Evolutionary conservation across 2,329 filamentous ascomycete species (phyloP), one percentile per base, ranked within the genome.

Genomic region (Paraphoma chrysanthemicola): DNA sequence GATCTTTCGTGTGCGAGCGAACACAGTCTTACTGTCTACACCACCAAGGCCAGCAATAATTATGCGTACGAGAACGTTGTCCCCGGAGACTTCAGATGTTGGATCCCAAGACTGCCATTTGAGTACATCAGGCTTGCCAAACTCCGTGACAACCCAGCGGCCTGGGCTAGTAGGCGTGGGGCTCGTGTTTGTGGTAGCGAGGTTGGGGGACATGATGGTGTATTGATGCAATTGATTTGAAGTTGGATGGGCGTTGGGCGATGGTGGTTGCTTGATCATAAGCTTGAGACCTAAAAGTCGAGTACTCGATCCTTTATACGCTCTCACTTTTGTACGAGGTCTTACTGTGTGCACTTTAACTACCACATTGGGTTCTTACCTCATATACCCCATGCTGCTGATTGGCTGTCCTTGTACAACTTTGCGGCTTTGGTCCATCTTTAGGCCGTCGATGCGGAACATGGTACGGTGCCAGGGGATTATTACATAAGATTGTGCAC

Each of bases 11-110:
- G 23, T 36, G 33, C 33, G 33, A 36, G 6, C 14, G 33, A 36
- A 36, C 3, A 14, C 3, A 3, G 6, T 10, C 33, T 36, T 36
- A 36, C 33, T 60, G 48, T 60, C 57, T 36, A 52, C 54, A 41
- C 57, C 57, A 1, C 50, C 51, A 6, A 60, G 57, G 12, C 57
- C 57, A n/a, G 46, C 54, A 9, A 57, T 44, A 9, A 60, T 30
- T 44, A 60, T 54, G 23, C 54, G 51, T 30, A 60, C 31, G 1
- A 60, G 54, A 8, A 60, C 54, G 30, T 53, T 41, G 17, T 47
- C 38, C 18, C 11, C 47, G 23, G 50, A 56, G 9, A 59, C 45
- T n/a, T 46, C 41, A 18, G 43, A 18, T 10, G 29, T 29, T 16
- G 50, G 53, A 41, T 59, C 46, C 12, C 23, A 51, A 5, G 50